Percentiles rank a stretch among this genome's conserved stretches.
Evolutionary conservation across 75 land plant genomes (phyloP).

Genomic region (Cryptomeria japonica): DNA sequence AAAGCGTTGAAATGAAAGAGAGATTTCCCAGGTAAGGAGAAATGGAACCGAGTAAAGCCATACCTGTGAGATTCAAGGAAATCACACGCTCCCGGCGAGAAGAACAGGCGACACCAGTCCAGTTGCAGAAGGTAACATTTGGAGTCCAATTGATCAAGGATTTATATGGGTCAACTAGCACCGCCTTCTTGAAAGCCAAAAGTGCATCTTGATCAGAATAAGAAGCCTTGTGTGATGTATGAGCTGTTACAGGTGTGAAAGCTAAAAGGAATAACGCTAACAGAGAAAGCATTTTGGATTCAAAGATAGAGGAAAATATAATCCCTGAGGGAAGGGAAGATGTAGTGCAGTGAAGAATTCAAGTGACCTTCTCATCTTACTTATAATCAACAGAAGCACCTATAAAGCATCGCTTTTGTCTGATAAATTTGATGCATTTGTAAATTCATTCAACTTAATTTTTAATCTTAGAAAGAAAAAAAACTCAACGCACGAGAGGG

Average conservation of each 20-base stretch:
- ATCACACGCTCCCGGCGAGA: background rate
- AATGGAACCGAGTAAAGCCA: constrained; percentile 18
- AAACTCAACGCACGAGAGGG: too few species aligned
- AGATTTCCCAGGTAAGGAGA: background rate
- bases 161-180: background rate
- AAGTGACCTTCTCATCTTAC: too few species aligned
- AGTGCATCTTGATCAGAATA: background rate
- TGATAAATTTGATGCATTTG: too few species aligned
- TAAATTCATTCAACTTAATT: too few species aligned
- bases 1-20: constrained; percentile 4
- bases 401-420: too few species aligned
- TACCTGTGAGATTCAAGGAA: constrained; percentile 9
- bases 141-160: background rate
- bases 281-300: too few species aligned
- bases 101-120: background rate
- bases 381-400: too few species aligned
- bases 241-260: background rate
- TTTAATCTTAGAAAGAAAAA: too few species aligned
- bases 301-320: too few species aligned
- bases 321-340: too few species aligned
- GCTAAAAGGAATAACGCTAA: too few species aligned
- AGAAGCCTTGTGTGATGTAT: background rate
- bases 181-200: background rate
- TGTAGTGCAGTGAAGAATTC: too few species aligned
- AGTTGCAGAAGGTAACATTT: background rate